Percentiles rank a stretch among this genome's conserved stretches.
Conservation (phyloP, 345 rosid species). For the Trapa incisa region DNA sequence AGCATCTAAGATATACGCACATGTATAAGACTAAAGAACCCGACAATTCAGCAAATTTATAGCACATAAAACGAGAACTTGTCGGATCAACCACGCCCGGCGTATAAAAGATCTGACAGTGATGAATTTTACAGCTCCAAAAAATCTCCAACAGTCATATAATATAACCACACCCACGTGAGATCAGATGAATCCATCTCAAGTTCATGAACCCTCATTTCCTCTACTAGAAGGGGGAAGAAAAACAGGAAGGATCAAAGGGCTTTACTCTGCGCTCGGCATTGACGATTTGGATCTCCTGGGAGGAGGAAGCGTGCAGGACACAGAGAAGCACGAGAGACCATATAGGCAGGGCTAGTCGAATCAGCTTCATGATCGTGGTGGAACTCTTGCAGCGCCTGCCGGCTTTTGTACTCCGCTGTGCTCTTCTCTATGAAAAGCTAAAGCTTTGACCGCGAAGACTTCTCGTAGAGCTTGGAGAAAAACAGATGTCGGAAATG, state of each 20-base stretch:
- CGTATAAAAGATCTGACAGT: not conserved
- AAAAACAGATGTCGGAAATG: not conserved
- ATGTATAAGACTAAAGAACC: not conserved
- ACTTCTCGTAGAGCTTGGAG: conserved; percentile 2
- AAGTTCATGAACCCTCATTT: not conserved
- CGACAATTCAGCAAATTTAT: not conserved
- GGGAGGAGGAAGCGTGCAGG: conserved; percentile 26
- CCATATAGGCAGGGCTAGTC: conserved; percentile 20
- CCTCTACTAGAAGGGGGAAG: not conserved
- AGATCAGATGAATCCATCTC: not conserved
- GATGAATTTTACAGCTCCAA: not conserved
- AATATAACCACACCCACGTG: not conserved
- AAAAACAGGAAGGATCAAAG: not conserved
- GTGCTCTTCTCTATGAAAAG: not conserved
- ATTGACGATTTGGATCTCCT: conserved; percentile 53
- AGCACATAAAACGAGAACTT: not conserved
- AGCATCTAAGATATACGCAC: not conserved
- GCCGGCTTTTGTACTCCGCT: not conserved
- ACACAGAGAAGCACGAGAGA: conserved; percentile 23
- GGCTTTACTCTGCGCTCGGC: conserved; percentile 79
- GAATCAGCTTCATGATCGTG: conserved; percentile 31
- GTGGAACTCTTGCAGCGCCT: conserved; percentile 13
- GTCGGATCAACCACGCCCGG: not conserved
- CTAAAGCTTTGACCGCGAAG: conserved; percentile 5
- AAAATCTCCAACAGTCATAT: not conserved